Conservation (phyloP, 1,139 yeast species). For the Hansenula lynferdii region DNA sequence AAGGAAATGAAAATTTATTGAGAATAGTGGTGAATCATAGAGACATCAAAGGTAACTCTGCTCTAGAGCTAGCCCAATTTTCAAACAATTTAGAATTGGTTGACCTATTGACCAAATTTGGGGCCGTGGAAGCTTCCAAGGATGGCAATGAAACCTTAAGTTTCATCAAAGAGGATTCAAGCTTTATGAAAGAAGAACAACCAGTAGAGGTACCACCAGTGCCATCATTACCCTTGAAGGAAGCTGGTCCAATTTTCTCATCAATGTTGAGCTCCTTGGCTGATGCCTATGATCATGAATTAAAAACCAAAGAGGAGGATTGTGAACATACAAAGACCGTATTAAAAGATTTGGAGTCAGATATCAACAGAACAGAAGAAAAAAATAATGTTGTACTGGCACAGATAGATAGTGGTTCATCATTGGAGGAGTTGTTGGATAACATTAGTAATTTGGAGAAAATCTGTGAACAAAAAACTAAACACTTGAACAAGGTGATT, state of each 20-base stretch:
- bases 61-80: slow-evolving; percentile 55
- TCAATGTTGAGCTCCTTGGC: slow-evolving; percentile 39
- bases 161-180: neutral
- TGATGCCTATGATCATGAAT: slow-evolving; percentile 35
- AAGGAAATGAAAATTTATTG: slow-evolving; percentile 40
- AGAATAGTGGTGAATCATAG: slow-evolving; percentile 63
- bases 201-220: slow-evolving; percentile 4
- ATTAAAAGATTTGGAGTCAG: slow-evolving; percentile 16
- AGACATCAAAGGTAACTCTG: slow-evolving; percentile 66
- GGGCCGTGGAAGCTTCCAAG: slow-evolving; percentile 35
- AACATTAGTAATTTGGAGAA: slow-evolving; percentile 26
- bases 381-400: slow-evolving; percentile 15
- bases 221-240: slow-evolving; percentile 18
- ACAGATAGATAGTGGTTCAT: slow-evolving; percentile 18
- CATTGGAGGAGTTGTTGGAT: slow-evolving; percentile 22
- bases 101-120: slow-evolving; percentile 35
- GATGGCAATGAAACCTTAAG: slow-evolving; percentile 9
- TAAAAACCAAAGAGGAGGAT: slow-evolving; percentile 34
- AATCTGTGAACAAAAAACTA: slow-evolving; percentile 24
- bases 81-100: slow-evolving; percentile 33
- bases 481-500: slow-evolving; percentile 35
- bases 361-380: slow-evolving; percentile 18
- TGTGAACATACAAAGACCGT: slow-evolving; percentile 23
- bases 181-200: slow-evolving; percentile 1
- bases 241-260: slow-evolving; percentile 21